Conservation (phyloP, 2,329 filamentous ascomycete species). For the Microsporum ferrugineum region DNA sequence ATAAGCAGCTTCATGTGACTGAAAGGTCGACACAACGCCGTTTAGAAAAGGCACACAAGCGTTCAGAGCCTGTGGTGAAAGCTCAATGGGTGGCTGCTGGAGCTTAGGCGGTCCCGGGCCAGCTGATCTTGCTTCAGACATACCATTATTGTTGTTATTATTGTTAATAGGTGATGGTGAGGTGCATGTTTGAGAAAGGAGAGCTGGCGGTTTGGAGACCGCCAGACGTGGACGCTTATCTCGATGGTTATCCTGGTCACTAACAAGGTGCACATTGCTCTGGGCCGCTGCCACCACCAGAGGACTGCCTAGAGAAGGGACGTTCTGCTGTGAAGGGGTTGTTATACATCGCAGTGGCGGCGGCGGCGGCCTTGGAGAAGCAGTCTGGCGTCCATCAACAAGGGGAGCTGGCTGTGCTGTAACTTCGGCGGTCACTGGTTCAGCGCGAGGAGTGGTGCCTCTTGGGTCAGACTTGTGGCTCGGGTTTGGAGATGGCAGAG, state of each 20-base stretch:
- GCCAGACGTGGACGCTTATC: background rate
- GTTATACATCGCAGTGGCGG: no score
- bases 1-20: background rate
- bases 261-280: background rate
- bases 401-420: background rate
- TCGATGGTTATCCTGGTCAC: background rate
- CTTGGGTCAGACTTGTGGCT: background rate
- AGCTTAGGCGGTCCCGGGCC: background rate
- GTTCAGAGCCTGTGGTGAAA: background rate
- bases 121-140: no score
- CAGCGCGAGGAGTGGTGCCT: background rate
- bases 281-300: background rate
- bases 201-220: background rate
- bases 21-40: background rate
- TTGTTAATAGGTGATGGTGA: no score
- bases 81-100: background rate
- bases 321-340: background rate
- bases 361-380: background rate
- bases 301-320: background rate
- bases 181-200: background rate
- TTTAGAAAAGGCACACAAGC: background rate
- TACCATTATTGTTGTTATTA: no score
- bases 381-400: background rate
- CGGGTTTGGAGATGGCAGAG: slow-evolving; percentile 5
- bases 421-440: background rate